A percentile compares a stretch with the other conserved stretches of the same genome.
These are phyloP conservation scores for Penicillium occitanis DNA, from an alignment of 2,329 filamentous ascomycete genomes.

Conservation along the genomic window DNA sequence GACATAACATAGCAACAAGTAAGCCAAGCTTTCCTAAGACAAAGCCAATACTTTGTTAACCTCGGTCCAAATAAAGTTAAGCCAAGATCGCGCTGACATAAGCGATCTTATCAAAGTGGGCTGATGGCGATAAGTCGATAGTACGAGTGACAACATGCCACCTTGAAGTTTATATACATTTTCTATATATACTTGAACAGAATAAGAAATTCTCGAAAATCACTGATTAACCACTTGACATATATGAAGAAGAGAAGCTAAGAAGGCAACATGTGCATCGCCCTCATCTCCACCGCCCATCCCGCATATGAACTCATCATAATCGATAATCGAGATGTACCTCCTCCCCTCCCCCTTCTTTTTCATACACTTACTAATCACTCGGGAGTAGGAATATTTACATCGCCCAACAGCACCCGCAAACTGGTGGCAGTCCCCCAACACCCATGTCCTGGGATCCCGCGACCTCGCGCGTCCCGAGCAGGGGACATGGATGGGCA, in stretches of 20 bases:
- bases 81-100: background rate
- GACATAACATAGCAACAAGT: slow-evolving; percentile 2
- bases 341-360: no score
- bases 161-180: background rate
- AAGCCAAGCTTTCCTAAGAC: background rate
- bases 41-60: background rate
- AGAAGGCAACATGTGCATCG: slow-evolving; percentile 66
- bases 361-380: no score
- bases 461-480: slow-evolving; percentile 60
- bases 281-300: slow-evolving; percentile 71
- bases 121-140: background rate
- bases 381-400: slow-evolving; percentile 54
- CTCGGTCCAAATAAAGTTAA: background rate
- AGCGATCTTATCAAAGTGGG: background rate
- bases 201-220: background rate
- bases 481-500: slow-evolving; percentile 65
- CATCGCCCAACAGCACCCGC: slow-evolving; percentile 60
- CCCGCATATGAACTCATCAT: slow-evolving; percentile 73
- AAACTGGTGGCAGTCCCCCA: slow-evolving; percentile 59
- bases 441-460: slow-evolving; percentile 58
- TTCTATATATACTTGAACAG: background rate
- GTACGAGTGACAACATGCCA: background rate
- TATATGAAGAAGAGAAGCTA: background rate
- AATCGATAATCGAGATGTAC: slow-evolving; percentile 73
- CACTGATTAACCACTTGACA: background rate